Base-by-base conservation (phyloP, 176 grass and related monocot species). In the Oryza brachyantha region DNA sequence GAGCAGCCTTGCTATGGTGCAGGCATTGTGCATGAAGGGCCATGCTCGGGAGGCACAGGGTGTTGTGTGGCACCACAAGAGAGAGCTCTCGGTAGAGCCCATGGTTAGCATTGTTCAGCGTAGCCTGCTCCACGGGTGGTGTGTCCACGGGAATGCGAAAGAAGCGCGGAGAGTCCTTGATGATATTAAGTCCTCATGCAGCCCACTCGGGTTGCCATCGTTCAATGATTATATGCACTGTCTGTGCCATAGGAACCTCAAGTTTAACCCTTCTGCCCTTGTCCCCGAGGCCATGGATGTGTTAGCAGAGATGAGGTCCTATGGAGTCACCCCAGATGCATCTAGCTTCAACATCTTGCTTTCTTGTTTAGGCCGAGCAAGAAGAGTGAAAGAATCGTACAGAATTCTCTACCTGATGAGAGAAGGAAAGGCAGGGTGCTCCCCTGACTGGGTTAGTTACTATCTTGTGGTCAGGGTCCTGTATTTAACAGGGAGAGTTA, bases 261-360 rank as follows among this genome's bases (percentile, higher is more conserved):
- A 73, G 59, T 88, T 91, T 64, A 94, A 94, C 72, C 88, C 92
- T 40, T 94, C 92, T 61, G 85, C 83, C 12, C 86, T 94, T 52
- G 83, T 91, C 65, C 21, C 85, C 0, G 92, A 94, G 46, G 92
- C 88, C 27, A 91, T 75, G 42, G 73, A 86, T 75, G 55, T 94
- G 14, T 81, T 91, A 45, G 13, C 72, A 8, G 88, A 94, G 72
- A 94, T 91, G 88, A 88, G 79, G 67, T 77, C 66, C 19, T 86
- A 19, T 21, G 83, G 88, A 65, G 52, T 88, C 1, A 12, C 54
- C 8, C 83, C 85, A 21, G 77, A 80, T 79, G 80, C 88, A 7
- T 79, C 78, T 41, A 93, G 79, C 79, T 88, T 93, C 76, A 93
- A 93, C 79, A 93, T 93, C 26, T 74, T 93, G n/a, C 85, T 93